Evolutionary conservation across 352 stramenopile species (phyloP).

Genomic region (Phytophthora sp.): DNA sequence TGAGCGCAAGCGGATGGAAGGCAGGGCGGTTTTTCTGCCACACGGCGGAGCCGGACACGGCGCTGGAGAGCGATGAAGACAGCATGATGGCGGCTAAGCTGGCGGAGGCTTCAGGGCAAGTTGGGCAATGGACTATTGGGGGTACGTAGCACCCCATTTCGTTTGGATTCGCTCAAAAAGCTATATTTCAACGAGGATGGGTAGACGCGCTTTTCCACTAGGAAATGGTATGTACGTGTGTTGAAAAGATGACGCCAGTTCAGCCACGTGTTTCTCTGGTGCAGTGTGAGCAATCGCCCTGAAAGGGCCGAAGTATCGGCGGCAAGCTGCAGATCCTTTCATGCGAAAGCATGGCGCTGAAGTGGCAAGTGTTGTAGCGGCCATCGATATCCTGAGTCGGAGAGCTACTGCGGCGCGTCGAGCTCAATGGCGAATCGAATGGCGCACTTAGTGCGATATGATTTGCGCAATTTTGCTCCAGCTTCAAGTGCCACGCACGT

Average conservation of each 20-base stretch:
- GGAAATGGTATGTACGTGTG: constrained; percentile 12
- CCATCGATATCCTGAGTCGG: not conserved
- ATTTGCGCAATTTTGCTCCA: constrained; percentile 30
- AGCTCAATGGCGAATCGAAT: constrained; percentile 3
- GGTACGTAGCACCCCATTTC: constrained; percentile 19
- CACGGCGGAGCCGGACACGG: constrained; percentile 18
- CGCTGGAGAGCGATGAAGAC: constrained; percentile 20
- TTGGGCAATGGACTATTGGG: constrained; percentile 27
- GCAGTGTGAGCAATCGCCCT: constrained; percentile 27
- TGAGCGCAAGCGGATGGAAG: constrained; percentile 36
- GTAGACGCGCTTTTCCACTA: not conserved
- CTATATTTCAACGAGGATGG: constrained; percentile 28
- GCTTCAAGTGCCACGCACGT: constrained; percentile 29
- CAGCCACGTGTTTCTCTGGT: constrained; percentile 25
- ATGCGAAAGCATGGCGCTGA: not conserved
- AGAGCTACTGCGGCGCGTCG: constrained; percentile 1
- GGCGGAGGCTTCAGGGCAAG: constrained; percentile 5
- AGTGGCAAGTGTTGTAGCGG: not conserved
- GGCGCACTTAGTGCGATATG: constrained; percentile 20
- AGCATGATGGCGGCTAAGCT: constrained; percentile 10
- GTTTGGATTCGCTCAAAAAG: constrained; percentile 20
- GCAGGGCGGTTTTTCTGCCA: constrained; percentile 19
- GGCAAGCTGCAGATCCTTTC: constrained; percentile 19
- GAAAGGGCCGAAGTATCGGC: not conserved
- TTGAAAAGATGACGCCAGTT: constrained; percentile 5